Conservation (phyloP, 805 yeast species). For the Zygosaccharomyces gambellarensis region DNA sequence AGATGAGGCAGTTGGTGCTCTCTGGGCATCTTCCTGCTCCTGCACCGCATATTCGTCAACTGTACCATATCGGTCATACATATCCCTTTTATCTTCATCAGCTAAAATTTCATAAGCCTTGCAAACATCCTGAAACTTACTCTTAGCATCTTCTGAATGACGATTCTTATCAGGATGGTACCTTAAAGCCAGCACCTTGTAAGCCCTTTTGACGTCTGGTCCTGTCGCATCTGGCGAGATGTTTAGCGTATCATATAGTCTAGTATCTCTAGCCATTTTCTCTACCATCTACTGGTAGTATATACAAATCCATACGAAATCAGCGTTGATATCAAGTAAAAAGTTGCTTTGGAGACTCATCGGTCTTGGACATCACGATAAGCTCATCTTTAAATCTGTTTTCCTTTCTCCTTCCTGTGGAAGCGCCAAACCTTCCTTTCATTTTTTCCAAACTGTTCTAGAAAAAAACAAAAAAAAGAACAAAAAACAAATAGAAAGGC, state of each 20-base stretch:
- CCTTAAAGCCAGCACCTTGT: conserved; percentile 46
- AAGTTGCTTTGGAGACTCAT: not conserved
- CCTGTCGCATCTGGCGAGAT: conserved; percentile 44
- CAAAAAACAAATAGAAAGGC: not conserved
- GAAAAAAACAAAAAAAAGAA: conserved; percentile 5
- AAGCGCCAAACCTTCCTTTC: conserved; percentile 8
- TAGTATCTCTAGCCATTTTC: conserved; percentile 10
- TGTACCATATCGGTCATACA: conserved; percentile 52
- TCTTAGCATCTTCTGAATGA: conserved; percentile 46
- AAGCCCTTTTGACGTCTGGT: conserved; percentile 50
- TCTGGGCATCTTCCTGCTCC: conserved; percentile 11
- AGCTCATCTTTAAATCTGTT: conserved; percentile 2
- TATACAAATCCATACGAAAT: not conserved
- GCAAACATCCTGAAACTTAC: conserved; percentile 55
- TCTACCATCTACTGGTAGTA: conserved; percentile 3
- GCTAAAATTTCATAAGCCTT: conserved; percentile 62
- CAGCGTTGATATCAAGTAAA: not conserved
- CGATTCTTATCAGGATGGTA: conserved; percentile 65
- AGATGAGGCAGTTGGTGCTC: conserved; percentile 1
- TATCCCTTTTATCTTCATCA: conserved; percentile 41
- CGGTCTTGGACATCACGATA: not conserved
- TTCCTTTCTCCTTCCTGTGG: not conserved
- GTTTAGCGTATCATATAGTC: conserved; percentile 54
- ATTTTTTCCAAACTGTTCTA: conserved; percentile 1
- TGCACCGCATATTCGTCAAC: conserved; percentile 20